Evolutionary conservation across 768 basidiomycete species (phyloP).

Genomic region (Pulveroboletus ravenelii): DNA sequence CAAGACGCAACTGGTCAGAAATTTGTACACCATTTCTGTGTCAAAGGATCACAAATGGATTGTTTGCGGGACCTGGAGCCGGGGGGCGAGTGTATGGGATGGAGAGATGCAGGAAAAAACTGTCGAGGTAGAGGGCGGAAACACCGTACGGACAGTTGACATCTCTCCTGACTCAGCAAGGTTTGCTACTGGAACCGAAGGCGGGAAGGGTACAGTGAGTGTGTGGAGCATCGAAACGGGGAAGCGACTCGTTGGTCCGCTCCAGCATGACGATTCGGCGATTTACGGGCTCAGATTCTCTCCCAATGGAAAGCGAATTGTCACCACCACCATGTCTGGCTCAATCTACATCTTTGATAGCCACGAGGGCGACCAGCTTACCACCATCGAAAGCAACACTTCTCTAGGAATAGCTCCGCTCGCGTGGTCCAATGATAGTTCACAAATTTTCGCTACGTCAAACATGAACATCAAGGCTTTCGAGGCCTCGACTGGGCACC

Average conservation of each 20-base stretch:
- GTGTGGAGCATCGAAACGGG: background rate
- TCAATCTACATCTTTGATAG: background rate
- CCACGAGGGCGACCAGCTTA: background rate
- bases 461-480: background rate
- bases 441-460: background rate
- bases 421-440: background rate
- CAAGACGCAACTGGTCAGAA: background rate
- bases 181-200: background rate
- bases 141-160: background rate
- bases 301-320: background rate
- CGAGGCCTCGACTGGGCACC: background rate
- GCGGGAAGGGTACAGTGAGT: background rate
- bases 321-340: background rate
- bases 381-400: background rate
- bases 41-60: background rate
- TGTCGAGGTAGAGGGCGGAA: background rate
- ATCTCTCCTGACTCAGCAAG: background rate
- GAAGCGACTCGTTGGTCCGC: background rate
- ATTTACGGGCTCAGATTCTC: background rate
- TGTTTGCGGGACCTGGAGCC: background rate
- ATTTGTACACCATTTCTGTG: background rate
- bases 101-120: background rate
- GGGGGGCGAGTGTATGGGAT: background rate
- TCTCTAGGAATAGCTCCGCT: background rate
- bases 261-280: fast-evolving